These are phyloP conservation scores for Wickerhamomyces sp. DNA, from an alignment of 1,139 yeast species.

Conservation along the genomic window DNA sequence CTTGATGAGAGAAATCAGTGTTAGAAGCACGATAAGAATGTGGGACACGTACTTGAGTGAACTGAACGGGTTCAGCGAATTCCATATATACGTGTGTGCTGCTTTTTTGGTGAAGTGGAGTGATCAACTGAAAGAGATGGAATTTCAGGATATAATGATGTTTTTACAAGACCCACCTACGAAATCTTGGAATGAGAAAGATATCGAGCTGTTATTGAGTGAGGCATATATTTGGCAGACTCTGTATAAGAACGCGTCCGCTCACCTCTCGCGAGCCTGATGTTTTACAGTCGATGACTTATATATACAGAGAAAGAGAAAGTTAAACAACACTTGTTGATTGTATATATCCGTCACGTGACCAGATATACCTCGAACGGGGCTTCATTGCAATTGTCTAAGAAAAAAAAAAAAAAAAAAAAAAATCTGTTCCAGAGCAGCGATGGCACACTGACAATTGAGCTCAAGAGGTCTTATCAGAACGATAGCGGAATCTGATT, in stretches of 20 bases:
- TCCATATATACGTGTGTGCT: conserved; percentile 98
- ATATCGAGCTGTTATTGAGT: conserved; percentile 84
- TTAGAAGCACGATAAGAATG: conserved; percentile 80
- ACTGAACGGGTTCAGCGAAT: conserved; percentile 82
- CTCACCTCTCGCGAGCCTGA: too few relatives aligned
- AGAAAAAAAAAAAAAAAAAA: too few relatives aligned
- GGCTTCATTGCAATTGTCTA: too few relatives aligned
- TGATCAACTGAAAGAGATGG: conserved; percentile 72
- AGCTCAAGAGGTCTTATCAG: too few relatives aligned
- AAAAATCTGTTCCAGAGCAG: too few relatives aligned
- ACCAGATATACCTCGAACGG: too few relatives aligned
- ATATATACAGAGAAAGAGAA: too few relatives aligned
- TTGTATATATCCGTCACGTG: too few relatives aligned
- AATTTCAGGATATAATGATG: conserved; percentile 89
- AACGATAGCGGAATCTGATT: too few relatives aligned
- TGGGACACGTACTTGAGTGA: conserved; percentile 97
- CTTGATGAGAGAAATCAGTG: conserved; percentile 85
- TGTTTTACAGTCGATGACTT: too few relatives aligned
- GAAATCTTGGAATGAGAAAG: conserved; percentile 77
- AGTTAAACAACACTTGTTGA: too few relatives aligned
- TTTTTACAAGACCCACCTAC: conserved; percentile 91
- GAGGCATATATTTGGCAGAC: conserved; percentile 98
- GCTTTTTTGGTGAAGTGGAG: conserved; percentile 91
- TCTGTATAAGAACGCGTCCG: conserved; percentile 80
- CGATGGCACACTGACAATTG: too few relatives aligned